These are phyloP conservation scores for Aspergillus affinis DNA, from an alignment of 495 filamentous ascomycete genomes.

Conservation along the genomic window DNA sequence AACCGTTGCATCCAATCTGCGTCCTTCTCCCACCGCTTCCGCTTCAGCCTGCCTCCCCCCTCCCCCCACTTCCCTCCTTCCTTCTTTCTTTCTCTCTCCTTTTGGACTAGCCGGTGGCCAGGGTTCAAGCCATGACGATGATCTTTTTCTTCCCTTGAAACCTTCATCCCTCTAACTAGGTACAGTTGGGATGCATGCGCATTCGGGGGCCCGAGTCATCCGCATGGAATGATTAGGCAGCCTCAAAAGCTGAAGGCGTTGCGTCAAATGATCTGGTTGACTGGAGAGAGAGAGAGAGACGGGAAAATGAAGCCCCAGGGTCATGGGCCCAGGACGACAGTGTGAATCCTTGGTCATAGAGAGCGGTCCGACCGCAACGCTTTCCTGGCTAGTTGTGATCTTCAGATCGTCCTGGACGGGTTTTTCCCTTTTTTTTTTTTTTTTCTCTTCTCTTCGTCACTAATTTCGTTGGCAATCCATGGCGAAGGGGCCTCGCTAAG, in stretches of 20 bases:
- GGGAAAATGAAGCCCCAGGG: neutral
- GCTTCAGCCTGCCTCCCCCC: constrained; percentile 7
- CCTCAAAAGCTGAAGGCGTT: neutral
- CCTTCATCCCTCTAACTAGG: neutral
- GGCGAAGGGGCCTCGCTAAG: neutral
- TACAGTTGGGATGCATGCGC: neutral
- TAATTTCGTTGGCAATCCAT: neutral
- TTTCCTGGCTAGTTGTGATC: neutral
- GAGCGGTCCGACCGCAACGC: neutral
- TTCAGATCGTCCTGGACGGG: neutral
- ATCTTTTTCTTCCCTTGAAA: neutral
- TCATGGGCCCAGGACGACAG: neutral
- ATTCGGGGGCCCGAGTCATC: neutral
- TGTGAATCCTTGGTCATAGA: neutral
- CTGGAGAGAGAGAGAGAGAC: neutral
- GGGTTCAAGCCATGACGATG: neutral
- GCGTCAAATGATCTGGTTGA: neutral
- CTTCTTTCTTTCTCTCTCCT: neutral
- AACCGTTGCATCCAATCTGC: constrained; percentile 25
- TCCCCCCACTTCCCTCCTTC: neutral
- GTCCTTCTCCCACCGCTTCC: neutral
- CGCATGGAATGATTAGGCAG: neutral
- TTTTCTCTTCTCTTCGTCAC: neutral
- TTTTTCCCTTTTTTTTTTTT: neutral
- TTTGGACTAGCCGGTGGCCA: neutral